These are phyloP conservation scores for Capsicum baccatum DNA, from an alignment of 257 asterid species.

Conservation along the genomic window DNA sequence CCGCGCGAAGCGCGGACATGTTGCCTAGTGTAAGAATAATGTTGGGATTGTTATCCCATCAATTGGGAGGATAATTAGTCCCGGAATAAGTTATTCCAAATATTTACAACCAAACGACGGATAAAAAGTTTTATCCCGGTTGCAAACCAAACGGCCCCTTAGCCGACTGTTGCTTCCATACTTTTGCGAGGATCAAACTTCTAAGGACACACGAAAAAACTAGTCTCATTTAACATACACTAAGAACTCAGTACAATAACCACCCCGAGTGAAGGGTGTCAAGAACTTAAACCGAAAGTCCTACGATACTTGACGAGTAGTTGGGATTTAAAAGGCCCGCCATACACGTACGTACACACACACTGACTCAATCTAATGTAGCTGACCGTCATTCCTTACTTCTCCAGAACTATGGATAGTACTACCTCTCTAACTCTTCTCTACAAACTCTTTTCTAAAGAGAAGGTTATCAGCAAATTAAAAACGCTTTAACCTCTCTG, in stretches of 20 bases:
- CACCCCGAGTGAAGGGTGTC: neutral
- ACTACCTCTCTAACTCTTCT: neutral
- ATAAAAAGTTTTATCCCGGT: no score
- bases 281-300: neutral
- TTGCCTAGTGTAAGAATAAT: no score
- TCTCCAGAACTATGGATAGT: neutral
- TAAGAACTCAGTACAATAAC: neutral
- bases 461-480: constrained; percentile 27
- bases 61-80: no score
- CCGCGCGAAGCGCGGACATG: no score
- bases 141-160: no score
- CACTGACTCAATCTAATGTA: neutral
- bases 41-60: no score
- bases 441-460: neutral
- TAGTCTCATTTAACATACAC: neutral
- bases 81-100: no score
- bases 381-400: neutral
- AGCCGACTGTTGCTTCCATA: neutral
- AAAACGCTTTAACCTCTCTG: constrained; percentile 60
- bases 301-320: neutral
- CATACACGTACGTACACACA: neutral
- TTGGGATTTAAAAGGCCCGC: constrained; percentile 17
- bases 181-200: neutral
- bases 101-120: no score
- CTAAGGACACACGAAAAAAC: neutral